Percentiles rank a stretch among this genome's conserved stretches.
Evolutionary conservation across 495 filamentous ascomycete species (phyloP).

Genomic region (Xylaria telfairii): DNA sequence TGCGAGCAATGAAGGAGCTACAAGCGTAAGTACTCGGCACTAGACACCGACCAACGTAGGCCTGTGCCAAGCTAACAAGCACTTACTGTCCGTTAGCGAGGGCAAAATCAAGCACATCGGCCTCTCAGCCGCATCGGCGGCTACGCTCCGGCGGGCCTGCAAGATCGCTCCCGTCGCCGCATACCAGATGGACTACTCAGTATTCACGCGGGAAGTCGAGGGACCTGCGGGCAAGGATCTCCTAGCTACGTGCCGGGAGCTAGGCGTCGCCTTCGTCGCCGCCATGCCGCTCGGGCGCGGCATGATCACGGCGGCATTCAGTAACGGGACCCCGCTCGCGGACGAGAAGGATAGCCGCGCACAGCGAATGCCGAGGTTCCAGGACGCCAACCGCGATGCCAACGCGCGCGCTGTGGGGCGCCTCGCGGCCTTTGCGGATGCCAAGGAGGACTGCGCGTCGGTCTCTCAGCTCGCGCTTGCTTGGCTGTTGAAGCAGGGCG

Average conservation of each 20-base stretch:
- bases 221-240: conserved; percentile 46
- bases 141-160: conserved; percentile 48
- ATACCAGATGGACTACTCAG: conserved; percentile 69
- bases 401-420: conserved; percentile 52
- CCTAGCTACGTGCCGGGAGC: conserved; percentile 62
- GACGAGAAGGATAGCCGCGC: conserved; percentile 42
- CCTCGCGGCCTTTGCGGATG: conserved; percentile 50
- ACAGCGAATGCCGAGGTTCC: conserved; percentile 52
- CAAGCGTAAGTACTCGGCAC: conserved; percentile 43
- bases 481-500: conserved; percentile 60
- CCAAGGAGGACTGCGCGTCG: conserved; percentile 44
- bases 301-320: conserved; percentile 30
- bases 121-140: conserved; percentile 48
- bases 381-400: conserved; percentile 53
- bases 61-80: background rate
- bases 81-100: conserved; percentile 34
- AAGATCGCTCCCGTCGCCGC: conserved; percentile 57
- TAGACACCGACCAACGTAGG: background rate
- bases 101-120: conserved; percentile 60
- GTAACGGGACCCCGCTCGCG: conserved; percentile 20
- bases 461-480: conserved; percentile 56
- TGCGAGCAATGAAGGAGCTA: conserved; percentile 55
- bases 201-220: conserved; percentile 66
- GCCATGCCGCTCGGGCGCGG: conserved; percentile 50
- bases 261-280: conserved; percentile 65